Percentiles rank a stretch among this genome's conserved stretches.
phyloP scores from a whole-genome alignment of 257 asterid genomes.

The Solanum paucissectum region DNA sequence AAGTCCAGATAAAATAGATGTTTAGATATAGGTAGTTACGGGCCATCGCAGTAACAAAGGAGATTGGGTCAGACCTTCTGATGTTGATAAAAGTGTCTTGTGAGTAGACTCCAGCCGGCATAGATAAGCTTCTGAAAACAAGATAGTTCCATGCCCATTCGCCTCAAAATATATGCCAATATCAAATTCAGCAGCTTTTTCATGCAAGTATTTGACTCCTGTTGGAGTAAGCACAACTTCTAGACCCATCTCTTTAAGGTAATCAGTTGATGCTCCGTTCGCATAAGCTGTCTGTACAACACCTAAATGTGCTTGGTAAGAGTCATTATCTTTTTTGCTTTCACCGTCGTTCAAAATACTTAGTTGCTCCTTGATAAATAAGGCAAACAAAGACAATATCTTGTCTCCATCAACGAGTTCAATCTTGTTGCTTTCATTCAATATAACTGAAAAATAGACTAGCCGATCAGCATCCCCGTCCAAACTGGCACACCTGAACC shows the following conservation, averaged over 20 bases:
- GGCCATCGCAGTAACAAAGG: not conserved
- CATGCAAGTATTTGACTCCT: conserved; percentile 87
- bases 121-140: conserved; percentile 63
- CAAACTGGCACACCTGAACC: conserved; percentile 95
- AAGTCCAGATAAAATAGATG: not conserved
- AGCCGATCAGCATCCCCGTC: conserved; percentile 98
- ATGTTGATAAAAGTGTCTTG: conserved; percentile 34
- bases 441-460: conserved; percentile 59
- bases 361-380: conserved; percentile 70
- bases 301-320: conserved; percentile 43
- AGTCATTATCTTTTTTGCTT: conserved; percentile 23
- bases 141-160: conserved; percentile 93
- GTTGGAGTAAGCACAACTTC: conserved; percentile 81
- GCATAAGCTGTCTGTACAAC: conserved; percentile 97
- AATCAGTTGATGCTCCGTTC: conserved; percentile 88
- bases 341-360: conserved; percentile 34
- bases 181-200: conserved; percentile 84
- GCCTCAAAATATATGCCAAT: conserved; percentile 93
- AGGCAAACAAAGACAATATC: conserved; percentile 80
- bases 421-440: conserved; percentile 45
- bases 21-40: not conserved
- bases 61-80: conserved; percentile 42
- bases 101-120: conserved; percentile 46
- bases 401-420: conserved; percentile 96
- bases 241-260: conserved; percentile 65